Evolutionary conservation across 106 monocot species (phyloP), one percentile per base, ranked within the genome.

Genomic region (Triglochin maritima): DNA sequence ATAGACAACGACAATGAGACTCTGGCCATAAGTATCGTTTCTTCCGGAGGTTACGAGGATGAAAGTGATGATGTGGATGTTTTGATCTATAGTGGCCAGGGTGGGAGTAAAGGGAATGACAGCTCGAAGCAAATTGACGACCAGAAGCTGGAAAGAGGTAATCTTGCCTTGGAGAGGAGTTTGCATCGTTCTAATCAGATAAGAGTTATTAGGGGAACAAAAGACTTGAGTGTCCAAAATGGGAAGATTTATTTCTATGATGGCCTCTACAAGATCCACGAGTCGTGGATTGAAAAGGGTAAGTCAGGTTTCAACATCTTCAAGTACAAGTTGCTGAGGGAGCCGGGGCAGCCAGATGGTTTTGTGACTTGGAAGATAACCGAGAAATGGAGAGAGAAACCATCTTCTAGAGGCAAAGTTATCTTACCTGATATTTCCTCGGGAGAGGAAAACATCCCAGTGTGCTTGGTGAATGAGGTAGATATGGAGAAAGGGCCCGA

Each of bases 71-170:
- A 83, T 77, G 56, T 67, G 11, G 77, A 93, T 72, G 16, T 66
- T 0, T 71, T 92, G 70, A 60, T 92, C 57, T 93, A 93, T 44
- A 86, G 49, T 17, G 94, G 94, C 10, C 83, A 88, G 44, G 93
- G 93, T 44, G 85, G 85, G 15, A 65, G 59, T 56, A 43, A 56
- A 41, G 2, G 8, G 16, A 50, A n/a, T 42, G 66, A 66, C 6
- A 52, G 54, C 15, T 46, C 69, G 46, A 69, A 69, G 46, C 69
- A 69, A 17, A 57, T 58, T 46, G 66, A 71, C 54, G 88, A 93
- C 67, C 93, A 93, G 64, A 93, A 89, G 65, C 81, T 93, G 51
- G 88, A 84, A 61, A 81, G 78, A 63, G 88, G 88, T 47, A 93
- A 93, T 63, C 88, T 93, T 64, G 93, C 88, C 7, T 65, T 93